These are phyloP conservation scores for Albifimbria verrucaria DNA, from an alignment of 2,329 filamentous ascomycete species.

Conservation along the genomic window DNA sequence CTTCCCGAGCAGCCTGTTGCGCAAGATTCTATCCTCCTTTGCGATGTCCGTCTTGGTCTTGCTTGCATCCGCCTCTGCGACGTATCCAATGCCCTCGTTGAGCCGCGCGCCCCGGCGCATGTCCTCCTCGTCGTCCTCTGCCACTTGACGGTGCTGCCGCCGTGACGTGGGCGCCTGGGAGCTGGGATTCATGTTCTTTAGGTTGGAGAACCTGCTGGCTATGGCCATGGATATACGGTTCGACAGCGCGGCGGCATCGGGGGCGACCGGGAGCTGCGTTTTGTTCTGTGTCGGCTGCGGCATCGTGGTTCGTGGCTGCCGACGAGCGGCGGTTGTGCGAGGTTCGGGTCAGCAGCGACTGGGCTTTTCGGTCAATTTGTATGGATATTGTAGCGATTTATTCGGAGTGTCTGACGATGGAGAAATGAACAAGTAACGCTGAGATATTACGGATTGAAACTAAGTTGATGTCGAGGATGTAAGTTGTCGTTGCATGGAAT, in stretches of 20 bases:
- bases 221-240: slow-evolving; percentile 41
- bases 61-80: slow-evolving; percentile 19
- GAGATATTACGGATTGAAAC: background rate
- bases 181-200: slow-evolving; percentile 25
- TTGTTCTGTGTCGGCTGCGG: slow-evolving; percentile 14
- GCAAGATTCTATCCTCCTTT: slow-evolving; percentile 26
- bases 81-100: slow-evolving; percentile 41
- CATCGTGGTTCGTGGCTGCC: slow-evolving; percentile 12
- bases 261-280: slow-evolving; percentile 29
- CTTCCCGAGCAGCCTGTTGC: slow-evolving; percentile 25
- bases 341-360: no score
- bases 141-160: slow-evolving; percentile 3
- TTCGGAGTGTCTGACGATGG: no score
- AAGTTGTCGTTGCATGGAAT: background rate
- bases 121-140: slow-evolving; percentile 22
- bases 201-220: slow-evolving; percentile 29
- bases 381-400: no score
- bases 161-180: slow-evolving; percentile 9
- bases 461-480: background rate
- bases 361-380: background rate
- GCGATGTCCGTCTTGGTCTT: slow-evolving; percentile 17
- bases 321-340: no score
- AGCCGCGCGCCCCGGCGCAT: slow-evolving; percentile 17
- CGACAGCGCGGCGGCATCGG: slow-evolving; percentile 34
- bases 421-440: no score